A percentile compares a stretch with the other conserved stretches of the same genome.
These are phyloP conservation scores for Zymoseptoria ardabiliae DNA, from an alignment of 2,329 filamentous ascomycete genomes.

Conservation along the genomic window DNA sequence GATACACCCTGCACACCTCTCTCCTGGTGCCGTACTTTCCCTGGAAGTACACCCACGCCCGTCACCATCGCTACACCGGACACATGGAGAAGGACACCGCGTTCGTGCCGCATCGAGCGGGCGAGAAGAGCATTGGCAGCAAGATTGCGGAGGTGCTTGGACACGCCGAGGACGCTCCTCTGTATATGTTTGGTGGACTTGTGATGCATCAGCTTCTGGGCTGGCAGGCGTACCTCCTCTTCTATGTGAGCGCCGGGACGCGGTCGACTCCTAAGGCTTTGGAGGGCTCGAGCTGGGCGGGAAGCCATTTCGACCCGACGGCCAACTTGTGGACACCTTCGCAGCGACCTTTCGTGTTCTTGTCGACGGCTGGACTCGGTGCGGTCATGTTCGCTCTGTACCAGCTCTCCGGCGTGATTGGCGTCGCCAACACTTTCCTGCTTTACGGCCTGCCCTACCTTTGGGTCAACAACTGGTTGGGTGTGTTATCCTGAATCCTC, in stretches of 20 bases:
- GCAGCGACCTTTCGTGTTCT: constrained; percentile 44
- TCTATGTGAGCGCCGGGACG: constrained; percentile 19
- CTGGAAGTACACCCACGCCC: constrained; percentile 63
- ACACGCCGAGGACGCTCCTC: constrained; percentile 24
- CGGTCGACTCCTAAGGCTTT: constrained; percentile 7
- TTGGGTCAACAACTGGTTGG: constrained; percentile 65
- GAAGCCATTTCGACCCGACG: constrained; percentile 53
- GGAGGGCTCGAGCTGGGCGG: constrained; percentile 45
- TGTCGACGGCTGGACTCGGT: constrained; percentile 54
- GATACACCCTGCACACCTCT: constrained; percentile 58
- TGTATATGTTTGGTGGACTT: constrained; percentile 13
- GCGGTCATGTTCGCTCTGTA: constrained; percentile 47
- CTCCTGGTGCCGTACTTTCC: constrained; percentile 64
- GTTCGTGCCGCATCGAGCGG: constrained; percentile 27
- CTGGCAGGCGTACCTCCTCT: constrained; percentile 23
- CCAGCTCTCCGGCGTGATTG: constrained; percentile 28
- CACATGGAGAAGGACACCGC: constrained; percentile 29
- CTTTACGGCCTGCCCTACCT: constrained; percentile 55
- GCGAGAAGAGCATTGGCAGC: constrained; percentile 4
- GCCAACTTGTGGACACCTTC: constrained; percentile 46
- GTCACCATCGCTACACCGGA: constrained; percentile 59
- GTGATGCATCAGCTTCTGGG: constrained; percentile 24
- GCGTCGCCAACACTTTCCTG: constrained; percentile 3
- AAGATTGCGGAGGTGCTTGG: constrained; percentile 9
- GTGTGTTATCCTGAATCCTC: constrained; percentile 17